phyloP scores from a whole-genome alignment of 345 rosid genomes.

The Ceriops tagal region DNA sequence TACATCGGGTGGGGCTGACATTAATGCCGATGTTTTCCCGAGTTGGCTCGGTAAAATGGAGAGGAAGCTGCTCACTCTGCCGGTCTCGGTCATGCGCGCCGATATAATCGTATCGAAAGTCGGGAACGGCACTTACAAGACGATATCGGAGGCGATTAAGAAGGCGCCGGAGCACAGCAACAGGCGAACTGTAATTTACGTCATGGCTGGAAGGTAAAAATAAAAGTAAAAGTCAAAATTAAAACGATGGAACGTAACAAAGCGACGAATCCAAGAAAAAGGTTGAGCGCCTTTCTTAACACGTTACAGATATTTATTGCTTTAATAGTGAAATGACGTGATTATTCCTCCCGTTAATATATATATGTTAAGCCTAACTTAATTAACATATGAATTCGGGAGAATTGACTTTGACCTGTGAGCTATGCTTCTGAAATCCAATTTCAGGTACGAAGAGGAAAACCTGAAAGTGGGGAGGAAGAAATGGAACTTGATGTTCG shows the following conservation, averaged over 20 bases:
- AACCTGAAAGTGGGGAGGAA: slow-evolving; percentile 85
- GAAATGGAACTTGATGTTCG: slow-evolving; percentile 80
- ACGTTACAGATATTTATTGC: too few relatives aligned
- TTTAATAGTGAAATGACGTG: neutral
- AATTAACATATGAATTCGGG: too few relatives aligned
- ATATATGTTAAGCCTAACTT: too few relatives aligned
- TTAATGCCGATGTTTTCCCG: slow-evolving; percentile 43
- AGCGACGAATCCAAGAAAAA: too few relatives aligned
- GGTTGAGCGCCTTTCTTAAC: too few relatives aligned
- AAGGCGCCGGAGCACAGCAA: slow-evolving; percentile 66
- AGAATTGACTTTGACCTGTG: too few relatives aligned
- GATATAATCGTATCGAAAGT: slow-evolving; percentile 75
- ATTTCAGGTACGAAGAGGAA: slow-evolving; percentile 73
- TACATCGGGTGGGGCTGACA: too few relatives aligned
- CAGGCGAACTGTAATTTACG: slow-evolving; percentile 77
- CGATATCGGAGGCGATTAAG: slow-evolving; percentile 90
- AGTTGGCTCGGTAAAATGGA: slow-evolving; percentile 63
- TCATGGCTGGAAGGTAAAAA: slow-evolving; percentile 80
- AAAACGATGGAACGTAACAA: too few relatives aligned
- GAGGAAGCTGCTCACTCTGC: slow-evolving; percentile 49
- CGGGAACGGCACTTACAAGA: slow-evolving; percentile 83
- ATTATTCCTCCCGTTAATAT: neutral
- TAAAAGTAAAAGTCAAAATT: neutral
- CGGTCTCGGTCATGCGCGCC: slow-evolving; percentile 62
- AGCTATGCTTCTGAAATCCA: neutral